Base-by-base conservation (phyloP, 768 basidiomycete species). In the Tephrocybe sp. region DNA sequence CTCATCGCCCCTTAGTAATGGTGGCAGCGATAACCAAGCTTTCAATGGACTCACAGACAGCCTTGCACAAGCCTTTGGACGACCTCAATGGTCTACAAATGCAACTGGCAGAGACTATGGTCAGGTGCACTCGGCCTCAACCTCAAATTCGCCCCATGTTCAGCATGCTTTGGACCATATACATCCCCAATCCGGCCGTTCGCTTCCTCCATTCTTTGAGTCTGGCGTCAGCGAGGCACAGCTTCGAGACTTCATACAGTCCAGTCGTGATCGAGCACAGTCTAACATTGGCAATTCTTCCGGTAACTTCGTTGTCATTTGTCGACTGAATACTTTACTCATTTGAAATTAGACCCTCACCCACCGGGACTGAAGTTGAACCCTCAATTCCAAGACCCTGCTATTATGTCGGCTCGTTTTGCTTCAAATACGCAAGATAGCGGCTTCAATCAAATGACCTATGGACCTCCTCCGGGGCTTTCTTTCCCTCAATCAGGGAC, bases 341-440 rank as follows among this genome's bases (percentile, higher is more conserved):
- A 34, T 25, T 37, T 8, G 25, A 42, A 39, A 28, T 20, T 24
- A 59, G 53, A 52, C 32, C 46, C n/a, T 38, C 49, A 56, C 49
- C 43, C 61, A 44, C 47, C 63, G 45, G 54, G 61, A 61, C 49
- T 47, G 56, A 45, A 54, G 25, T n/a, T 28, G 26, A 57, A 44
- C 42, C 58, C 65, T 32, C 77, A 77, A 23, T 90, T 89, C 65
- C 77, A 73, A 54, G 88, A 90, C 59, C 88, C 88, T 39, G 88
- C 88, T 11, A 89, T 90, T 42, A 88, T 90, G 86, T 85, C 87
- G 28, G 86, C 85, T 18, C 78, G 83, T 54, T 78, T 88, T 63
- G 73, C 77, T 3, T 70, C 80, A 11, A 57, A 74, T 34, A 46
- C 69, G 25, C 58, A 72, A 50, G 65, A 69, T 21, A 58, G 61